These are phyloP conservation scores for Vitis rotundifolia DNA, from an alignment of 164 flowering plant genomes.

Conservation along the genomic window DNA sequence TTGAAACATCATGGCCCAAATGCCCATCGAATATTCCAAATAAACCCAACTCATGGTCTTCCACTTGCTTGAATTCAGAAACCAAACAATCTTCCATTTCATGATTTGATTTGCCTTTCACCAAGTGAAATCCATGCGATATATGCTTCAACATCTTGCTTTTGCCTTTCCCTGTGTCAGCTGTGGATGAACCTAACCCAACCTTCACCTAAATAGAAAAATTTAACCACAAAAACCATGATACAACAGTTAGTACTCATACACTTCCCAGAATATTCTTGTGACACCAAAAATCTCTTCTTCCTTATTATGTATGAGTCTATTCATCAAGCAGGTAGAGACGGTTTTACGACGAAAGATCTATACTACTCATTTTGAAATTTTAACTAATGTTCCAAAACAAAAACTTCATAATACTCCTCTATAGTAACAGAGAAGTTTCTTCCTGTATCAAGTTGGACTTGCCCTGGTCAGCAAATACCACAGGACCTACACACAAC, in stretches of 20 bases:
- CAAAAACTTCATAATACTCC: no score
- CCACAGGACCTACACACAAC: no score
- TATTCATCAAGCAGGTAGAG: no score
- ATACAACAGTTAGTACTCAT: neutral
- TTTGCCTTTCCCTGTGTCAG: slow-evolving; percentile 43
- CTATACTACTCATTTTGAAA: no score
- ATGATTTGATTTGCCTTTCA: slow-evolving; percentile 49
- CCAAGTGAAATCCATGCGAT: slow-evolving; percentile 39
- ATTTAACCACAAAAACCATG: neutral
- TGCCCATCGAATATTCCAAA: slow-evolving; percentile 61
- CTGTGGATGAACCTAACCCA: slow-evolving; percentile 30
- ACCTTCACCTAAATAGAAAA: slow-evolving; percentile 31
- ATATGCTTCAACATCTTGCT: slow-evolving; percentile 33
- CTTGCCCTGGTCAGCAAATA: no score
- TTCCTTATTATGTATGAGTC: no score
- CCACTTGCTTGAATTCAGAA: slow-evolving; percentile 29
- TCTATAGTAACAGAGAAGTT: no score
- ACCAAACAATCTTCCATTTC: slow-evolving; percentile 50
- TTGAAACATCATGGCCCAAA: slow-evolving; percentile 47
- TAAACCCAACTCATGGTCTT: slow-evolving; percentile 38
- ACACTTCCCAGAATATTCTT: neutral
- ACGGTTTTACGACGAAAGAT: no score
- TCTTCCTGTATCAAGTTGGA: no score
- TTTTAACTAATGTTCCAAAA: no score
- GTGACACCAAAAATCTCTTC: neutral